Conservation (phyloP, 2,329 filamentous ascomycete species). For the Claviceps monticola region DNA sequence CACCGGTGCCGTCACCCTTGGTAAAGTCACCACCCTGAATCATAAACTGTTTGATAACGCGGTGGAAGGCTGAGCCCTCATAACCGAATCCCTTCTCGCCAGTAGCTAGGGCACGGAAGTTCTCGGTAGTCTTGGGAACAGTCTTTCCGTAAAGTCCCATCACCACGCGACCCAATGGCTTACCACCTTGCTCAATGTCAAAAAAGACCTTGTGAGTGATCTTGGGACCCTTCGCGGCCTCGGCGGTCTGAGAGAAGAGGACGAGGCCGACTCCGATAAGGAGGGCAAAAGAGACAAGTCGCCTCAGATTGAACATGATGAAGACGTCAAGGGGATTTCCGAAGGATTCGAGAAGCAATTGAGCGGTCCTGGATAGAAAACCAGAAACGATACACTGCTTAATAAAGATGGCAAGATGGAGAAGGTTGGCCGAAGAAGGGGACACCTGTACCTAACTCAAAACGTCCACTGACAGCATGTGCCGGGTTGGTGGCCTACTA, state of each 20-base stretch:
- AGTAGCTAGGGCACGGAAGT: conserved; percentile 69
- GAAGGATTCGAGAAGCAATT: background rate
- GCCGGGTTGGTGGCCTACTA: too few relatives aligned
- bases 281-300: conserved; percentile 57
- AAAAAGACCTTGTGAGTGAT: conserved; percentile 94
- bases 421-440: background rate
- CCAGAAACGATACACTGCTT: background rate
- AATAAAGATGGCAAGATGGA: conserved; percentile 6
- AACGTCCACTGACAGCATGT: conserved; percentile 1
- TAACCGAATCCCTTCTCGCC: conserved; percentile 81
- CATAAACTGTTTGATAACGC: conserved; percentile 85
- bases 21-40: conserved; percentile 87
- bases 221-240: conserved; percentile 76
- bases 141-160: conserved; percentile 82
- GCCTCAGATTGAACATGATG: conserved; percentile 59
- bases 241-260: conserved; percentile 60
- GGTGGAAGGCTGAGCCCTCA: conserved; percentile 71
- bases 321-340: background rate
- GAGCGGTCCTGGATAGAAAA: background rate
- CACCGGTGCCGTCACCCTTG: conserved; percentile 66
- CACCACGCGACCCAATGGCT: conserved; percentile 60
- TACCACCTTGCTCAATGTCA: conserved; percentile 65
- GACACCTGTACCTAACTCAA: conserved; percentile 10
- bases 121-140: conserved; percentile 60
- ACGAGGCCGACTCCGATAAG: conserved; percentile 63